A percentile compares a stretch with the other conserved stretches of the same genome.
Evolutionary conservation across 1,284 basidiomycete species (phyloP).

Genomic region (Leccinum huronense): DNA sequence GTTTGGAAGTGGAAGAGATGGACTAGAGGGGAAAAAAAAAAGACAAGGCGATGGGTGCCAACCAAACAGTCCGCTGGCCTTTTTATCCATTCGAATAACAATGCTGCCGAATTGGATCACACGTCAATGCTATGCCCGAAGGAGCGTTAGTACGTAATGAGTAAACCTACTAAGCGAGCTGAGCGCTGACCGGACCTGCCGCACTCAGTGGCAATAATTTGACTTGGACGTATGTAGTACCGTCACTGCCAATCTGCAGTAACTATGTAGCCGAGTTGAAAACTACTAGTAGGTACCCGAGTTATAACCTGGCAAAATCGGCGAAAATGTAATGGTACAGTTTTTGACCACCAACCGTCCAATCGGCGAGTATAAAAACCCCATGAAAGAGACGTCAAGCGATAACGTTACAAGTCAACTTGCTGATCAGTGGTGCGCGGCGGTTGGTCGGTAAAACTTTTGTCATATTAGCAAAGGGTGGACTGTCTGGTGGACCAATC

Average conservation of each 20-base stretch:
- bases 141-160: slow-evolving; percentile 2
- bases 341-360: too few species aligned
- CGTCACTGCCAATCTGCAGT: too few species aligned
- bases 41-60: not conserved
- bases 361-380: too few species aligned
- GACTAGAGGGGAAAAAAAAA: not conserved
- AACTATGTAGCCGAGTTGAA: too few species aligned
- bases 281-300: too few species aligned
- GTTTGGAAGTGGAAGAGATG: not conserved
- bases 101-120: slow-evolving; percentile 26
- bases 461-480: not conserved
- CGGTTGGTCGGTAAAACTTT: not conserved
- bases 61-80: not conserved
- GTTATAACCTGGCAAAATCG: too few species aligned
- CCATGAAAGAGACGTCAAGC: too few species aligned
- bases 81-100: slow-evolving; percentile 27
- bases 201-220: not conserved
- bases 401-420: too few species aligned
- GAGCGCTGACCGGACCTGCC: not conserved
- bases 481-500: not conserved
- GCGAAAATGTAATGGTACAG: too few species aligned
- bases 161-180: not conserved
- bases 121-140: slow-evolving; percentile 12
- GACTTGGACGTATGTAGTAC: not conserved
- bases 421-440: not conserved